Evolutionary conservation across 2,329 filamentous ascomycete species (phyloP), one percentile per base, ranked within the genome.

Genomic region (Scedosporium dehoogii): DNA sequence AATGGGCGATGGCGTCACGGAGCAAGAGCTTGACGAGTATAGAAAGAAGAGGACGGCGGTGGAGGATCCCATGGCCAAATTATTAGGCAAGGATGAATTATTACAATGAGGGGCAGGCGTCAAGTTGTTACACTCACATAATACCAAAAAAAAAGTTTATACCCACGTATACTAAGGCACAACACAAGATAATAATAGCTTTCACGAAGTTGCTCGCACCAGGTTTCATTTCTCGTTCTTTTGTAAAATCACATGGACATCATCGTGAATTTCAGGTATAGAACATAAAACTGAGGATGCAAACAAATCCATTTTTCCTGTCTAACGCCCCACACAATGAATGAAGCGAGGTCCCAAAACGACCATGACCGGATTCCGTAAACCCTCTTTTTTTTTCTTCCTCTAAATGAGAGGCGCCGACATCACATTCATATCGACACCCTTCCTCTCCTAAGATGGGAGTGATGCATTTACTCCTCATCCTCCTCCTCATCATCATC

Each of bases 1-100:
- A 71, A 87, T 96, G 81, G 85, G 88, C 68, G 85, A 84, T 23
- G 90, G 88, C 1, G 82, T 94, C 12, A 87, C 87, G 0, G 91
- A 96, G 70, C 89, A 89, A 62, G 91, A 96, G 67, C 83, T 96
- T 77, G 92, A 97, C 63, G 86, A 88, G 64, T 96, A 96, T 73
- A 85, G 91, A 68, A 83, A 85, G 67, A 92, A 91, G 72, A 81
- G 87, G 66, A 83, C 85, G 60, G 85, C 85, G 29, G 85, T 87
- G 0, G 84, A 91, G 66, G 92, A 96, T 76, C 92, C 92, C 0
- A 96, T 96, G 92, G 90, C 91, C 1, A 86, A 85, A 5, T 85
- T 91, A 68, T 73, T 96, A 56, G 89, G 89, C 25, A 89, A 85
- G 71, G 89, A 92, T 70, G 85, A 90, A 68, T 72, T 89, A 66